phyloP scores from a whole-genome alignment of 148 eudicot genomes.

The Polygonum aviculare region DNA sequence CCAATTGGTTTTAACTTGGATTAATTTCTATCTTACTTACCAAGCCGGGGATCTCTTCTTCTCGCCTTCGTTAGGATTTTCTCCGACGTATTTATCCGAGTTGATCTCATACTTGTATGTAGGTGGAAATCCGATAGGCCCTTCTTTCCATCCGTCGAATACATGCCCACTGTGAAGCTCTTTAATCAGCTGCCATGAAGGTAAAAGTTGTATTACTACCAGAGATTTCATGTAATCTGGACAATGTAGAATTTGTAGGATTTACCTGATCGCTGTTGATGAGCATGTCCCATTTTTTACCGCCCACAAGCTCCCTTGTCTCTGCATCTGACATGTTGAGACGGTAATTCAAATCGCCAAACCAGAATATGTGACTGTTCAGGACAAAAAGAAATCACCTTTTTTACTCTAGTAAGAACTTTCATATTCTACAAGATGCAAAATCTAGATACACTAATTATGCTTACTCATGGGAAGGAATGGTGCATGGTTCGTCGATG shows the following conservation, averaged over 20 bases:
- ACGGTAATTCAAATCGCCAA: conserved; percentile 96
- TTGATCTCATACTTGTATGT: conserved; percentile 80
- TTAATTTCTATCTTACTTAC: conserved; percentile 31
- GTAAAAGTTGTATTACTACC: background rate
- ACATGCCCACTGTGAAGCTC: conserved; percentile 70
- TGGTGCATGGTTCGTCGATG: conserved; percentile 50
- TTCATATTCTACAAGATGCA: background rate
- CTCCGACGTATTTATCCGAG: conserved; percentile 74
- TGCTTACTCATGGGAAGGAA: conserved; percentile 90
- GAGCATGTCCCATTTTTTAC: conserved; percentile 67
- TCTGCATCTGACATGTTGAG: conserved; percentile 65
- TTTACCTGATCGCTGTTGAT: conserved; percentile 71
- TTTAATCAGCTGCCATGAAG: conserved; percentile 39
- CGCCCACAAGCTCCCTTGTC: conserved; percentile 61
- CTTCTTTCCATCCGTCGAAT: conserved; percentile 92
- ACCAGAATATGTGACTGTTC: conserved; percentile 96
- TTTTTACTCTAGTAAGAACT: background rate
- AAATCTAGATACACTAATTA: background rate
- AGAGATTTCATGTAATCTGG: background rate
- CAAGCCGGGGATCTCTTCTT: conserved; percentile 94
- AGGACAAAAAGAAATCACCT: conserved; percentile 18
- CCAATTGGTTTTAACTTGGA: background rate
- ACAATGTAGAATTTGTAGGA: background rate
- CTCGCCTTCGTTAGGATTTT: conserved; percentile 78
- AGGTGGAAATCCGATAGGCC: conserved; percentile 65